These are phyloP conservation scores for Magnolia changhungtana DNA, from an alignment of 164 flowering plant species.

Conservation along the genomic window DNA sequence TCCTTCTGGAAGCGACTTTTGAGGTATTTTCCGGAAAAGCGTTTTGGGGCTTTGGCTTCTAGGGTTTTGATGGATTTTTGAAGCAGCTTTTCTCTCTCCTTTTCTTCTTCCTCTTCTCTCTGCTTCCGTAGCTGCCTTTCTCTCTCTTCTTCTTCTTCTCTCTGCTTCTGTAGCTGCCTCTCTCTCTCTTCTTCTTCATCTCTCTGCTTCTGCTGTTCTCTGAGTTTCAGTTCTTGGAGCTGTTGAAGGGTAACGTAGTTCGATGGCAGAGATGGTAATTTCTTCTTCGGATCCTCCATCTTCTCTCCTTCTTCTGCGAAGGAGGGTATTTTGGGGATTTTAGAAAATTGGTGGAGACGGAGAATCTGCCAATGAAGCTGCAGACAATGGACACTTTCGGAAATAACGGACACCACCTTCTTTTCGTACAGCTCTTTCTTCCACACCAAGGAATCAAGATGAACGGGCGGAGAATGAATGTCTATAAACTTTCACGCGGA, in stretches of 20 bases:
- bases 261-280: slow-evolving; percentile 7
- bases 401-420: neutral
- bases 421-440: neutral
- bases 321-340: neutral
- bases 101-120: slow-evolving; percentile 3
- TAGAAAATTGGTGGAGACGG: neutral
- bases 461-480: too few species aligned
- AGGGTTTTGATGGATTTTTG: neutral
- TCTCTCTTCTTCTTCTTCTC: slow-evolving; percentile 10
- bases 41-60: neutral
- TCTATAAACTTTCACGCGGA: too few species aligned
- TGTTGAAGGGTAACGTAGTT: slow-evolving; percentile 16
- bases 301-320: neutral
- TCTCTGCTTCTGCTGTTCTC: slow-evolving; percentile 6
- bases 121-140: neutral
- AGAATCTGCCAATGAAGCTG: neutral
- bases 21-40: neutral
- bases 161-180: slow-evolving; percentile 1
- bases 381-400: neutral
- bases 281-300: slow-evolving; percentile 13
- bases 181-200: slow-evolving; percentile 1
- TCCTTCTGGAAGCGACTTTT: neutral
- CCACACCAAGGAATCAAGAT: neutral
- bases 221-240: slow-evolving; percentile 14
- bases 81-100: neutral